Evolutionary conservation across 176 grass and related monocot genomes (phyloP).

Genomic region (Oryza punctata): DNA sequence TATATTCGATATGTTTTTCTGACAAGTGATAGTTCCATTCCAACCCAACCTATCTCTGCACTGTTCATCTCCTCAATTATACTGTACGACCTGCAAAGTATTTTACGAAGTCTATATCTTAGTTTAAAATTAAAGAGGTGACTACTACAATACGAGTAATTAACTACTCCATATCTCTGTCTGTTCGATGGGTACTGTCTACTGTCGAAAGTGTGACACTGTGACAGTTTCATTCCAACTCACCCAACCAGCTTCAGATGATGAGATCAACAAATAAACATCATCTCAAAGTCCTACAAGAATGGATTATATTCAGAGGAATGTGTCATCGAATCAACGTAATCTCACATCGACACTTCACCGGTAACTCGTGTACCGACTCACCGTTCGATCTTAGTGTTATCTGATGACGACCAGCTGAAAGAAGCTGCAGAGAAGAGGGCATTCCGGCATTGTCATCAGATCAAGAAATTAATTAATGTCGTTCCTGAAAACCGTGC

Average conservation of each 20-base stretch:
- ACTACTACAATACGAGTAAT: background rate
- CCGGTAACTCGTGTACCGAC: background rate
- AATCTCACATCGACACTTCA: background rate
- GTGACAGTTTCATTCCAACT: background rate
- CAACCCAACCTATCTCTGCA: background rate
- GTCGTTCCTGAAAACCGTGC: background rate
- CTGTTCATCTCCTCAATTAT: background rate
- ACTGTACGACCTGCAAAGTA: background rate
- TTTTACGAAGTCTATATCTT: background rate
- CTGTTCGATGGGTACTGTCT: background rate
- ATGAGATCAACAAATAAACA: background rate
- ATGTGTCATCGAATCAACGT: background rate
- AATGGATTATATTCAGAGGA: background rate
- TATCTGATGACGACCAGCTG: background rate
- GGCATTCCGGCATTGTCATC: background rate
- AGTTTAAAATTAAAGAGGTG: background rate
- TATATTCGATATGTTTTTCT: background rate
- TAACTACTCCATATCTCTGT: background rate
- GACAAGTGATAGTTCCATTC: background rate
- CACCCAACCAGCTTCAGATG: background rate
- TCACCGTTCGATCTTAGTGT: background rate
- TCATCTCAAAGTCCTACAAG: background rate
- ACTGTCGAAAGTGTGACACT: background rate
- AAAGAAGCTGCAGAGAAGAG: background rate
- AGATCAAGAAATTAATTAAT: background rate